A percentile compares a stretch with the other conserved stretches of the same genome.
Conservation (phyloP, 2,329 filamentous ascomycete species). For the Talaromyces islandicus region DNA sequence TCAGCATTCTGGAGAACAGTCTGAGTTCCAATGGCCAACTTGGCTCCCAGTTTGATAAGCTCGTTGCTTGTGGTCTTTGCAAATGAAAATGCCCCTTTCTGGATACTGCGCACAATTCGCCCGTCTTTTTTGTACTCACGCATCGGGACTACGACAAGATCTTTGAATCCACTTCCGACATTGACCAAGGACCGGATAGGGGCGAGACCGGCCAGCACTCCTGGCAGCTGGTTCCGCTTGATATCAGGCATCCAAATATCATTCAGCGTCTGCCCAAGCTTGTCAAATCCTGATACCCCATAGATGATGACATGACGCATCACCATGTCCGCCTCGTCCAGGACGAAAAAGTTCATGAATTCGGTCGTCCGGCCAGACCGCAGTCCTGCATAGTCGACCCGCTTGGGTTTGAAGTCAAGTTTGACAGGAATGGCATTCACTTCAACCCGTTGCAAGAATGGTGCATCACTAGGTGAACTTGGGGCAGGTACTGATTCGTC, state of each 20-base stretch:
- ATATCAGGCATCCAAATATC: slow-evolving; percentile 97
- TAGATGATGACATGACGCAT: slow-evolving; percentile 89
- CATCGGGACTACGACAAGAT: slow-evolving; percentile 84
- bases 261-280: slow-evolving; percentile 82
- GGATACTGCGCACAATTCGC: slow-evolving; percentile 80
- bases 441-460: slow-evolving; percentile 86
- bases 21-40: slow-evolving; percentile 89
- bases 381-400: slow-evolving; percentile 90
- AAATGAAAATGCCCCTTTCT: slow-evolving; percentile 85
- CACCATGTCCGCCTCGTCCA: slow-evolving; percentile 82
- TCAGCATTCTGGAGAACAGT: slow-evolving; percentile 88
- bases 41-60: slow-evolving; percentile 88
- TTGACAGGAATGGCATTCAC: slow-evolving; percentile 76
- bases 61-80: slow-evolving; percentile 90
- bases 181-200: slow-evolving; percentile 88
- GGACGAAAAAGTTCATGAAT: slow-evolving; percentile 96
- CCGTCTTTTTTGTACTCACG: slow-evolving; percentile 92
- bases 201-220: slow-evolving; percentile 80
- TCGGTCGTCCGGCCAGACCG: slow-evolving; percentile 92
- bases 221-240: slow-evolving; percentile 78
- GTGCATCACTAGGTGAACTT: slow-evolving; percentile 61
- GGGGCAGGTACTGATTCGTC: slow-evolving; percentile 57
- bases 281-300: slow-evolving; percentile 83
- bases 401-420: slow-evolving; percentile 95
- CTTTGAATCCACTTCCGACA: slow-evolving; percentile 77